These are phyloP conservation scores for Oryza coarctata DNA, from an alignment of 176 grass and related monocot genomes.

Conservation along the genomic window DNA sequence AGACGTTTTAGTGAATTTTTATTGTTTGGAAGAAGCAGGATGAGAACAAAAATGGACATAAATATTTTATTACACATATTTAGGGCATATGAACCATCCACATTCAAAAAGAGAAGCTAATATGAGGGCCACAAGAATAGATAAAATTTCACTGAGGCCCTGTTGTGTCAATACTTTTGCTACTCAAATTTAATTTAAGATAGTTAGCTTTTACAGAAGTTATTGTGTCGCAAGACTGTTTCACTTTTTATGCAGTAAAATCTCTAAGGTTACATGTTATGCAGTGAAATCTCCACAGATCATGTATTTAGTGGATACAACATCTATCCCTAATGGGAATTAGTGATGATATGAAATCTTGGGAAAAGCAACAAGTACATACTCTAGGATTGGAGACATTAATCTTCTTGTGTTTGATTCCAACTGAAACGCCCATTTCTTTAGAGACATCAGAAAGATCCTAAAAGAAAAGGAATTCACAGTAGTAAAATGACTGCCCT, in stretches of 20 bases:
- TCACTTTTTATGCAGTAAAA: not conserved
- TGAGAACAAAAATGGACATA: too few relatives aligned
- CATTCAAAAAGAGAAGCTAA: too few relatives aligned
- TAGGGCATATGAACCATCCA: too few relatives aligned
- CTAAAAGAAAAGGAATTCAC: constrained; percentile 51
- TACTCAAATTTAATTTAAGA: too few relatives aligned
- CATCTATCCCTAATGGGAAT: constrained; percentile 8
- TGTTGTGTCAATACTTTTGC: too few relatives aligned
- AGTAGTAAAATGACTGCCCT: constrained; percentile 11
- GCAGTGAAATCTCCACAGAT: not conserved
- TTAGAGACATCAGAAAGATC: constrained; percentile 77
- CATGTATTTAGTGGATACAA: not conserved
- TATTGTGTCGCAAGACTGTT: too few relatives aligned
- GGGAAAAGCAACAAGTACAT: constrained; percentile 40
- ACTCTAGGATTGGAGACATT: constrained; percentile 94
- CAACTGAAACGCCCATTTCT: constrained; percentile 76
- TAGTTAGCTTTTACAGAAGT: too few relatives aligned
- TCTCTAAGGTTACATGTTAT: not conserved
- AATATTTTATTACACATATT: too few relatives aligned
- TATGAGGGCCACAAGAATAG: not conserved
- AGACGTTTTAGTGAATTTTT: not conserved
- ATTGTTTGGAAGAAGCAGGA: not conserved
- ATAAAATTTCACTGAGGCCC: too few relatives aligned
- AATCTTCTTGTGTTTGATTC: constrained; percentile 99
- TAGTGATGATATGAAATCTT: constrained; percentile 10